Percentiles rank a stretch among this genome's conserved stretches.
phyloP scores from a whole-genome alignment of 768 basidiomycete species.

The Psilocybe subaeruginosa region DNA sequence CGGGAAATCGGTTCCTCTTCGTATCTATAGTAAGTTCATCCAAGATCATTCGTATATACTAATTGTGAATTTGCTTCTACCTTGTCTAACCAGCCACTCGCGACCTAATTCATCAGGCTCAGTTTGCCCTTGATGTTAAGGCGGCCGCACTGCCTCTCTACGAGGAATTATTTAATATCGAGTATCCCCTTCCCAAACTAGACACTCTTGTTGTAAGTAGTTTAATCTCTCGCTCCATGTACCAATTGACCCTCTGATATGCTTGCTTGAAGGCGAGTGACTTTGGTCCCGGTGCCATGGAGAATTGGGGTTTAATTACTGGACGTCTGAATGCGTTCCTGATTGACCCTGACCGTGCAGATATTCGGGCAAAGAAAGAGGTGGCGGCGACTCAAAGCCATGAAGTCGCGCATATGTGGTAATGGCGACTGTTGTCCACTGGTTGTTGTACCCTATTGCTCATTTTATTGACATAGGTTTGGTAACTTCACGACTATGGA shows the following conservation, averaged over 20 bases:
- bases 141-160: conserved; percentile 81
- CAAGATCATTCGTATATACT: background rate
- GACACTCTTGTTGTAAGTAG: conserved; percentile 82
- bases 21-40: conserved; percentile 68
- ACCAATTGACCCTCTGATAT: background rate
- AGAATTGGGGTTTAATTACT: conserved; percentile 93
- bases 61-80: background rate
- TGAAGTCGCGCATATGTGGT: conserved; percentile 85
- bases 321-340: conserved; percentile 84
- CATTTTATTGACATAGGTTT: conserved; percentile 38
- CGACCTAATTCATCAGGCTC: conserved; percentile 81
- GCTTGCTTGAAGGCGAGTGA: conserved; percentile 60
- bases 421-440: no score
- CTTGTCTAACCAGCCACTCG: conserved; percentile 58
- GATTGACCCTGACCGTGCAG: conserved; percentile 74
- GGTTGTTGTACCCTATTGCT: no score
- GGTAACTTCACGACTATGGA: conserved; percentile 94
- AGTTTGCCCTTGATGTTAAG: conserved; percentile 89
- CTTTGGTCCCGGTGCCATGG: conserved; percentile 93
- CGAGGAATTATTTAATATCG: conserved; percentile 90
- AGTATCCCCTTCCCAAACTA: conserved; percentile 91
- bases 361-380: conserved; percentile 73
- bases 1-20: conserved; percentile 78
- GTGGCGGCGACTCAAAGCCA: conserved; percentile 81
- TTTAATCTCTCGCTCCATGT: background rate